These are phyloP conservation scores for Cornus kousa DNA, from an alignment of 148 eudicot genomes.

Conservation along the genomic window DNA sequence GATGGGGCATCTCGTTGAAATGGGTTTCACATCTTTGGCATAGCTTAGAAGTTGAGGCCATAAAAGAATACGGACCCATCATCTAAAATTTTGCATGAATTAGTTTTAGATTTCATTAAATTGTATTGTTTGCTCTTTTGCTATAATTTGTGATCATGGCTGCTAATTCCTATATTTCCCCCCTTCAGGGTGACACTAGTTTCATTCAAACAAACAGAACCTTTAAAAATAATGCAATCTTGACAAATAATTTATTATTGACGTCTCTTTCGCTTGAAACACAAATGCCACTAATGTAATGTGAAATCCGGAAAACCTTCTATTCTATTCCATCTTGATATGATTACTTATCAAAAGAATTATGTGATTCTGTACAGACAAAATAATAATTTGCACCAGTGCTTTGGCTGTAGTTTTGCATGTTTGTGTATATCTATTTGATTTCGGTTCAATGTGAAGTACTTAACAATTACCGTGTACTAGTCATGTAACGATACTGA, in stretches of 20 bases:
- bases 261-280: not conserved
- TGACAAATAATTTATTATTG: not conserved
- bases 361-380: not conserved
- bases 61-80: not conserved
- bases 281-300: not conserved
- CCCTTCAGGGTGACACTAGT: not conserved
- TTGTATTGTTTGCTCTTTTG: not conserved
- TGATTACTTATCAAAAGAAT: not conserved
- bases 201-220: not conserved
- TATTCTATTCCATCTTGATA: not conserved
- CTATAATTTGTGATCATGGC: not conserved
- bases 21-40: not conserved
- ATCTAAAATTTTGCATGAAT: not conserved
- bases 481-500: constrained; percentile 3
- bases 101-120: not conserved
- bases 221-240: not conserved
- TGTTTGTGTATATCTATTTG: not conserved
- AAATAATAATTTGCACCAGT: not conserved
- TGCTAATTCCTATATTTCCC: not conserved
- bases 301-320: not conserved
- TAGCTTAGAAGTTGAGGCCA: not conserved
- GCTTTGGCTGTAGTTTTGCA: not conserved
- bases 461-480: not conserved
- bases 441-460: not conserved
- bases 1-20: not conserved